A percentile compares a stretch with the other conserved stretches of the same genome.
These are phyloP conservation scores for Clarireedia paspali DNA, from an alignment of 2,329 filamentous ascomycete species.

Conservation along the genomic window DNA sequence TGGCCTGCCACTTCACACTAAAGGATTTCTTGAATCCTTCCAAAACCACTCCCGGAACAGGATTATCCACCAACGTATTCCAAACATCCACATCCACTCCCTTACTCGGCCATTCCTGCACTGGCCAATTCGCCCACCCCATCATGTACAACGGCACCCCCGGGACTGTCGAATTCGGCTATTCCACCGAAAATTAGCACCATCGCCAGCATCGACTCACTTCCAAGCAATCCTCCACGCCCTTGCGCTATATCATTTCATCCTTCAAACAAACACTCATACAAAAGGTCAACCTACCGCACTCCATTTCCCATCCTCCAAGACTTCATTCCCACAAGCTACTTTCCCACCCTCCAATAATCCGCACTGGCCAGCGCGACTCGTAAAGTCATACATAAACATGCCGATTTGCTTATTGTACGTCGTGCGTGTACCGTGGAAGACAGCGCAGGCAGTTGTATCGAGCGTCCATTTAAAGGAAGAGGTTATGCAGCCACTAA, in stretches of 20 bases:
- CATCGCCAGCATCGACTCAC: too few species aligned
- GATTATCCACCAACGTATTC: slow-evolving; percentile 1
- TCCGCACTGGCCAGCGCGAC: not conserved
- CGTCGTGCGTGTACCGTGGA: not conserved
- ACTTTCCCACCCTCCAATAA: not conserved
- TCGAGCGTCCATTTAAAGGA: slow-evolving; percentile 1
- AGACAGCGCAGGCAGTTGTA: not conserved
- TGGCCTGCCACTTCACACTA: not conserved
- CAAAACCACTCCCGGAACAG: not conserved
- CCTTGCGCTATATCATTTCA: too few species aligned
- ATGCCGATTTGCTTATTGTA: not conserved
- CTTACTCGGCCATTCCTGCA: not conserved
- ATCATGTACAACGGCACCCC: slow-evolving; percentile 1
- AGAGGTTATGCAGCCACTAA: slow-evolving; percentile 1
- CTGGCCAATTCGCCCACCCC: slow-evolving; percentile 2
- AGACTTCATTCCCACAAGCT: not conserved
- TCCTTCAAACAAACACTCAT: too few species aligned
- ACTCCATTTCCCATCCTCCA: not conserved
- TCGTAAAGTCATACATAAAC: slow-evolving; percentile 4
- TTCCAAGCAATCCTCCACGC: not conserved
- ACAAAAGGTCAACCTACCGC: not conserved
- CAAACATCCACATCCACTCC: slow-evolving; percentile 1
- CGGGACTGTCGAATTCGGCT: not conserved
- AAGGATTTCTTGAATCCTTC: not conserved
- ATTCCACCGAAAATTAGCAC: not conserved